Base-by-base conservation (phyloP, 345 rosid genomes). In the Cochlearia excelsa region DNA sequence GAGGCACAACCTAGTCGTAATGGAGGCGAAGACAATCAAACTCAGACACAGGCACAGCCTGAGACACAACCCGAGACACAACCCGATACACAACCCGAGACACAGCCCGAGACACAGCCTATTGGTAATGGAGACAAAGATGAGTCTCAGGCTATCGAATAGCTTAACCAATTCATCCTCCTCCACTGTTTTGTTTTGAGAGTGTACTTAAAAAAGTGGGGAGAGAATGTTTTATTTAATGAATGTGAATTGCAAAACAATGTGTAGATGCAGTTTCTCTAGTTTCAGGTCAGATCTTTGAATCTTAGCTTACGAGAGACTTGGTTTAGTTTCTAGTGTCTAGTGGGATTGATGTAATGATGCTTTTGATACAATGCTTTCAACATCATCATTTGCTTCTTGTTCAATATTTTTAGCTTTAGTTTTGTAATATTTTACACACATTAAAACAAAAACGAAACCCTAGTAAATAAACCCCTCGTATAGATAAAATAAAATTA, bases 181-280 rank as follows among this genome's bases (percentile, higher is more conserved):
- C 69, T 56, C 63, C 23, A 16, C 57, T 41, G 42, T 70, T 57
- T 48, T 26, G 2, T 63, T 70, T 70, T 50, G 54, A 23, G 23
- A 28, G 29, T 70, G 74, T 70, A 70, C 59, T 16, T 16, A 16
- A 70, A 35, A 63, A 56, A 67, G 68, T 54, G 61, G 56, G 68
- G 68, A 55, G 57, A 2, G 51, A 39, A 61, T 47, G 63, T 16
- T 48, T 30, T 35, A 11, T 11, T n/a, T 54, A 28, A 55, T 61
- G 52, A 33, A 33, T 33, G 35, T 50, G 26, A 70, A 57, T 31
- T 70, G 74, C 65, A 63, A 43, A 63, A 62, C 53, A 42, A 35
- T 49, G 53, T 70, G 43, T 56, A 70, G 7, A 50, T 61, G 74
- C 54, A 70, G 59, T 63, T 16, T 16, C 23, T 70, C 49, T 47